Evolutionary conservation across 208 protist species (phyloP).

Genomic region (Crithidia brevicula): DNA sequence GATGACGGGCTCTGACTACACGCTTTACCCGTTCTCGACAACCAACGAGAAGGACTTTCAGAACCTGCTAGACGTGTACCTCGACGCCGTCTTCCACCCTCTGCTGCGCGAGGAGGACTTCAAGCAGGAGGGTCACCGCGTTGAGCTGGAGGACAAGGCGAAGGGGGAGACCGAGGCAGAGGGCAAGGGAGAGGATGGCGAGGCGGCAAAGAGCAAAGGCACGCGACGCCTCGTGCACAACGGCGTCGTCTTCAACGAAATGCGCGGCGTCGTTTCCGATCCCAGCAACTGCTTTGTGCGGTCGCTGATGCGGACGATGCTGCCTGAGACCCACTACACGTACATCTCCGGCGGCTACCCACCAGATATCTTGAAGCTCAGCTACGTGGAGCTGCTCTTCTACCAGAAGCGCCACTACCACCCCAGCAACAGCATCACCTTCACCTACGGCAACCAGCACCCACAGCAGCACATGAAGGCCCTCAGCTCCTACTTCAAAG

Average conservation of each 20-base stretch:
- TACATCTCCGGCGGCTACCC: constrained; percentile 92
- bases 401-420: constrained; percentile 92
- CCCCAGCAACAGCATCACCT: constrained; percentile 92
- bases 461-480: constrained; percentile 69
- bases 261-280: constrained; percentile 93
- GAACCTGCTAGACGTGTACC: constrained; percentile 94
- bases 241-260: constrained; percentile 95
- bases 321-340: constrained; percentile 90
- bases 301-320: constrained; percentile 71
- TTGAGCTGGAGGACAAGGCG: constrained; percentile 72
- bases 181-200: too few relatives aligned
- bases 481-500: constrained; percentile 75
- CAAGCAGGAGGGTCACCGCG: constrained; percentile 91
- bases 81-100: constrained; percentile 93
- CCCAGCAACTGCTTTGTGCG: constrained; percentile 79
- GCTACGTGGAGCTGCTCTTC: constrained; percentile 86
- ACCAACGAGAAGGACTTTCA: constrained; percentile 92
- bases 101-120: constrained; percentile 92
- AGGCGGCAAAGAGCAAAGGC: constrained; percentile 2
- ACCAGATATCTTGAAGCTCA: constrained; percentile 82
- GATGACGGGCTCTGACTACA: constrained; percentile 94
- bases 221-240: constrained; percentile 74
- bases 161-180: constrained; percentile 7
- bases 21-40: constrained; percentile 94
- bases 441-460: constrained; percentile 88